phyloP scores from a whole-genome alignment of 306 rosid species.

The Cucumis hystrix region DNA sequence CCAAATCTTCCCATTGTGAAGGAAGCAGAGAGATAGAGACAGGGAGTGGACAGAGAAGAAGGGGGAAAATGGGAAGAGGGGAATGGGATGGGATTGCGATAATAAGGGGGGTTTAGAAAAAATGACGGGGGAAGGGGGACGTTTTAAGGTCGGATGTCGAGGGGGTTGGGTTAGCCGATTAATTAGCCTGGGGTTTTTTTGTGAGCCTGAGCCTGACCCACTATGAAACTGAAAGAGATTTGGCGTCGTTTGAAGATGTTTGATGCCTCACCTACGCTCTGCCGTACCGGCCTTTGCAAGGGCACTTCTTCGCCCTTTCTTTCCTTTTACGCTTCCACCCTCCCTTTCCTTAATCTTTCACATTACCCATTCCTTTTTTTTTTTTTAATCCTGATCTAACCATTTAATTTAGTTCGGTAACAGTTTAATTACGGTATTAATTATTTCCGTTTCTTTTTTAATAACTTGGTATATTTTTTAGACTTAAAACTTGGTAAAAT shows the following conservation, averaged over 20 bases:
- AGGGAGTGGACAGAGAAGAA: background rate
- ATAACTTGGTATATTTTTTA: background rate
- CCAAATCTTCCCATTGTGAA: slow-evolving; percentile 22
- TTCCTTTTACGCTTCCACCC: background rate
- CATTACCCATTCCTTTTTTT: background rate
- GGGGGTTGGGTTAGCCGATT: background rate
- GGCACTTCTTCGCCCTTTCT: background rate
- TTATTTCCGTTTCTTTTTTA: background rate
- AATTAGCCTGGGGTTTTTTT: background rate
- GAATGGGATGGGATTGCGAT: background rate
- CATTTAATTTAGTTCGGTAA: background rate
- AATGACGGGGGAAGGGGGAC: background rate
- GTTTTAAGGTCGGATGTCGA: background rate
- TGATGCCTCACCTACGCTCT: background rate
- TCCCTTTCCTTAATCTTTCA: background rate
- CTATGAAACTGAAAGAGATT: background rate
- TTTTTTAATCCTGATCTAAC: background rate
- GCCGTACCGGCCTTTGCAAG: background rate
- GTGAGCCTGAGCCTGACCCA: background rate
- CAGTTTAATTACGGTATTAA: background rate
- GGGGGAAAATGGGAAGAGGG: background rate
- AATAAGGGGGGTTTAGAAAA: background rate
- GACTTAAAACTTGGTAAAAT: too few species aligned
- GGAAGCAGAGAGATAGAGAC: background rate
- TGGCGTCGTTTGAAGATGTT: background rate